Conservation (phyloP, 495 filamentous ascomycete species). For the Chlorociboria aeruginascens region DNA sequence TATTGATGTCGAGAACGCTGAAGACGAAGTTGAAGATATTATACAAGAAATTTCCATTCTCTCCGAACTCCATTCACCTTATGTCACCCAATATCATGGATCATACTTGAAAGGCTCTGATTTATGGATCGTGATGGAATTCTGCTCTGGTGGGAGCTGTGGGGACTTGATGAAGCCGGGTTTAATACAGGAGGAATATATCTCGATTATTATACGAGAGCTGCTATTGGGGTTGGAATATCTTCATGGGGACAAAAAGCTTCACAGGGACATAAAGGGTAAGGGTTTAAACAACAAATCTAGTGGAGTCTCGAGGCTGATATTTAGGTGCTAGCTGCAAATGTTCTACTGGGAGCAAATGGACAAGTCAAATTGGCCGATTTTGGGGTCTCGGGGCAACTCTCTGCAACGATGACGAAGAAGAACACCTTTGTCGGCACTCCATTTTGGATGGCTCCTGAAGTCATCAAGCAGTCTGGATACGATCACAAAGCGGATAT, state of each 20-base stretch:
- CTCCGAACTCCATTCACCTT: conserved; percentile 83
- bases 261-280: conserved; percentile 97
- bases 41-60: conserved; percentile 96
- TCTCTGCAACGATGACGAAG: conserved; percentile 99
- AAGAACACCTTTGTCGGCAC: conserved; percentile 99
- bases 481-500: conserved; percentile 99
- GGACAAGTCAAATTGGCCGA: conserved; percentile 96
- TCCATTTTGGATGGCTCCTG: conserved; percentile 99
- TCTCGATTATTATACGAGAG: conserved; percentile 86
- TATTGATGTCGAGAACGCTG: conserved; percentile 96
- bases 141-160: conserved; percentile 86
- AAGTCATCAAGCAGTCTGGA: conserved; percentile 96
- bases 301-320: neutral
- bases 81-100: conserved; percentile 94
- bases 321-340: conserved; percentile 54
- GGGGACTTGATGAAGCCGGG: conserved; percentile 87
- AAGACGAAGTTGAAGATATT: conserved; percentile 98
- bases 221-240: conserved; percentile 85
- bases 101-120: conserved; percentile 92
- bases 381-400: conserved; percentile 92
- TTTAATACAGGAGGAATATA: conserved; percentile 84
- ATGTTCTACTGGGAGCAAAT: conserved; percentile 72
- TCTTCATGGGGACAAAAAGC: conserved; percentile 85
- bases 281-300: conserved; percentile 11
- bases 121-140: conserved; percentile 97